Base-by-base conservation (phyloP, 805 yeast genomes). In the Saccharomyces mikatae region DNA sequence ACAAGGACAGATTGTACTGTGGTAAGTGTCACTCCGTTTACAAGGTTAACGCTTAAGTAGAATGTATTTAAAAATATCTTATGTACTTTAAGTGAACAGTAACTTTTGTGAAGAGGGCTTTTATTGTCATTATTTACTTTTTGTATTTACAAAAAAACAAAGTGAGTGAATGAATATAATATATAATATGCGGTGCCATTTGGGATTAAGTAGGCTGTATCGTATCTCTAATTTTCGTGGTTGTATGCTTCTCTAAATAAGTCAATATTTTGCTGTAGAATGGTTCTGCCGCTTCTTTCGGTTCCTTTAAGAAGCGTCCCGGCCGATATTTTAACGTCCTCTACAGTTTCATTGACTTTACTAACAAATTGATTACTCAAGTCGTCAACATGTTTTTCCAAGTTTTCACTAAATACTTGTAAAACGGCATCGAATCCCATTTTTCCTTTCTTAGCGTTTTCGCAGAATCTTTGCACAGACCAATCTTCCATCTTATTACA, bases 1-100 rank as follows among this genome's bases (percentile, higher is more conserved):
- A 88, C 92, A 79, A 82, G 76, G 91, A 86, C 87, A 91, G 99
- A 85, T 96, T 87, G 80, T 94, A 94, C 97, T 94, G 99, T 82
- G 99, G 99, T 82, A 90, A 88, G 83, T 94, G 99, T 83, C 97
- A 91, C 86, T 81, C 87, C 72, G 91, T 97, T 77, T 86, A 84
- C 81, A 86, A 84, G 68, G 69, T 71, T 63, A 69, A 69, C 63
- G 67, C 64, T 59, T 58, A 58, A 62, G 47, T 55, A 47, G 48
- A 52, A 52, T 41, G 47, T 48, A 41, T 53, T 51, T 51, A 28
- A 41, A 28, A 41, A 46, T 47, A 47, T 48, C 29, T 41, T 53
- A 48, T 56, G 52, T 52, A 54, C 6, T 36, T 36, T 36, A 36
- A 36, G 17, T 36, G 44, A 36, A 17, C 44, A 24, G 8, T 36